Evolutionary conservation across 2,329 filamentous ascomycete genomes (phyloP).

Genomic region (Colletotrichum plurivorum): DNA sequence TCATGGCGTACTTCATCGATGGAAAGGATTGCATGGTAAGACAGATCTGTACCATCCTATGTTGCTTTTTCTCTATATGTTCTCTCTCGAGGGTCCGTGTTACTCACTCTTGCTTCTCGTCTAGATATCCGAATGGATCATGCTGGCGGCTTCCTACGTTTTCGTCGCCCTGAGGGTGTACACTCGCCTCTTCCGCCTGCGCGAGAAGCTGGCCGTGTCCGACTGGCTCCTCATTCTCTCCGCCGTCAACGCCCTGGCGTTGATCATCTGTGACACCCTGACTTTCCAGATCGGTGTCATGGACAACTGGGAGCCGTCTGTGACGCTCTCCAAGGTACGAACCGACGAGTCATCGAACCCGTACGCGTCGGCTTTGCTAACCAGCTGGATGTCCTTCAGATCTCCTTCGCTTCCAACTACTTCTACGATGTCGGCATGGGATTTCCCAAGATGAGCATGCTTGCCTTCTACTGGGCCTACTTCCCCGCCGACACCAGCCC

Average conservation of each 20-base stretch:
- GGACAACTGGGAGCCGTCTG: constrained; percentile 48
- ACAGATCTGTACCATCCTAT: background rate
- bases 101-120: background rate
- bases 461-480: constrained; percentile 54
- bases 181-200: constrained; percentile 48
- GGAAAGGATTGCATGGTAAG: constrained; percentile 46
- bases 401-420: constrained; percentile 53
- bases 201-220: constrained; percentile 48
- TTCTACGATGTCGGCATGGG: constrained; percentile 55
- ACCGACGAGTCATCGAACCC: accelerated
- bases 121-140: constrained; percentile 52
- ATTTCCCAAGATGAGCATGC: constrained; percentile 53
- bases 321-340: constrained; percentile 49
- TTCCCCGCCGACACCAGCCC: constrained; percentile 46
- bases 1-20: constrained; percentile 44
- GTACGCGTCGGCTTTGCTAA: background rate
- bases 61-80: background rate
- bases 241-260: constrained; percentile 48
- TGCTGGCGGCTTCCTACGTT: constrained; percentile 45
- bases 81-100: background rate
- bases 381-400: constrained; percentile 38
- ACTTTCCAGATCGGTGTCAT: constrained; percentile 50
- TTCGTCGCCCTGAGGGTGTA: constrained; percentile 50
- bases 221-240: constrained; percentile 49
- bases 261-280: constrained; percentile 53